phyloP scores from a whole-genome alignment of 768 basidiomycete species.

The Boletus sp. region DNA sequence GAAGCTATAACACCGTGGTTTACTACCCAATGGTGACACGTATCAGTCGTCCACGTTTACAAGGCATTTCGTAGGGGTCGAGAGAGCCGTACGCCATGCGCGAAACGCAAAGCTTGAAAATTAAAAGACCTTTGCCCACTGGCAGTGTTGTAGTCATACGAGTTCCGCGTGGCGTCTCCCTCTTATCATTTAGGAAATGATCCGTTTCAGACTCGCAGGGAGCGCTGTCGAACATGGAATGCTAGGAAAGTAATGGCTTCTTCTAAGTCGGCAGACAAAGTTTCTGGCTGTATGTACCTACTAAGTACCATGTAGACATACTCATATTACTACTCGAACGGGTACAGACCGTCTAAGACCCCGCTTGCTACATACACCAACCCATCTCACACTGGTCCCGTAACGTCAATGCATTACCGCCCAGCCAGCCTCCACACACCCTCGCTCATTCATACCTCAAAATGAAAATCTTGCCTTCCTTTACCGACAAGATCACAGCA shows the following conservation, averaged over 20 bases:
- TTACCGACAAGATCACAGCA: conserved; percentile 65
- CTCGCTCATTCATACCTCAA: conserved; percentile 52
- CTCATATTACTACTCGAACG: background rate
- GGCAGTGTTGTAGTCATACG: background rate
- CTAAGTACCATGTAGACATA: background rate
- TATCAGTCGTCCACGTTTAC: background rate
- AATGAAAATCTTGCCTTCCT: conserved; percentile 68
- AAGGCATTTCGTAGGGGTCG: background rate
- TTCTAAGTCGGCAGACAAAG: background rate
- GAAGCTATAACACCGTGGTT: background rate
- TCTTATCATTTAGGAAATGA: background rate
- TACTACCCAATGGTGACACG: background rate
- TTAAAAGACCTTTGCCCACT: background rate
- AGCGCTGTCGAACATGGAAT: background rate
- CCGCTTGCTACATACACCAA: background rate
- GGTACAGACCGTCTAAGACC: background rate
- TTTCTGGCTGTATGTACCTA: background rate
- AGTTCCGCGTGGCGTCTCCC: background rate
- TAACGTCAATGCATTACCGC: background rate
- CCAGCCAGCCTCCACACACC: background rate
- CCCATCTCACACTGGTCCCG: background rate
- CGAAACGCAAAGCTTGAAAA: background rate
- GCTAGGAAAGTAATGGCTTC: background rate
- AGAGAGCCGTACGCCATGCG: background rate
- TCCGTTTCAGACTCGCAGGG: background rate